phyloP scores from a whole-genome alignment of 371 early-diverging fungal species.

The Zychaea mexicana region DNA sequence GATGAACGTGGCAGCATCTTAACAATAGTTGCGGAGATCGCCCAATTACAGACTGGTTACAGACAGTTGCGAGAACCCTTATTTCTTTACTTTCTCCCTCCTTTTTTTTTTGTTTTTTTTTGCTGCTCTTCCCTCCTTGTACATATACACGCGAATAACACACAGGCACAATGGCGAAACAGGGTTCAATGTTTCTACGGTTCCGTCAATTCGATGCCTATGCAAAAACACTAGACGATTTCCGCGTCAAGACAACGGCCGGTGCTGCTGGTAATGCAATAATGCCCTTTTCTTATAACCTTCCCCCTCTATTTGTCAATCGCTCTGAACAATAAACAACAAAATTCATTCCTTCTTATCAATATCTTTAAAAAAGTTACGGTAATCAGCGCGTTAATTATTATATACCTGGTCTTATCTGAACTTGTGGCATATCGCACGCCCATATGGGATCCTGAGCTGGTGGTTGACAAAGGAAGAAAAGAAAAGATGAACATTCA shows the following conservation, averaged over 20 bases:
- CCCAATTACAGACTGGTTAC: neutral
- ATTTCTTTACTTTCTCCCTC: neutral
- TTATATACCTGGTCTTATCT: slow-evolving; percentile 72
- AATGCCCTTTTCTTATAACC: no score
- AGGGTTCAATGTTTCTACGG: slow-evolving; percentile 46
- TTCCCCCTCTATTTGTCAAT: neutral
- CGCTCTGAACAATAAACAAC: neutral
- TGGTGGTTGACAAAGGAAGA: slow-evolving; percentile 85
- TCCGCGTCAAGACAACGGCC: slow-evolving; percentile 84
- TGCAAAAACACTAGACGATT: slow-evolving; percentile 96
- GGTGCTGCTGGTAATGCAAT: slow-evolving; percentile 85
- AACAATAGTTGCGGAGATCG: neutral
- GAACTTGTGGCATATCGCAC: slow-evolving; percentile 83
- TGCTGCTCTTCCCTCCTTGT: neutral
- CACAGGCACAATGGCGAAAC: slow-evolving; percentile 33
- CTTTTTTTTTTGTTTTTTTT: neutral
- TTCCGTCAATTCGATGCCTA: slow-evolving; percentile 87
- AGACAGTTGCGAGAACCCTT: neutral
- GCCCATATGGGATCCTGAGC: slow-evolving; percentile 67
- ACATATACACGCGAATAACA: neutral
- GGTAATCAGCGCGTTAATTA: slow-evolving; percentile 72
- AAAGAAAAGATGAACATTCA: slow-evolving; percentile 90
- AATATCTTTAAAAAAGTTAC: slow-evolving; percentile 85
- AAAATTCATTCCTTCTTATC: no score
- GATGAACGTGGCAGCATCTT: neutral